A percentile compares a stretch with the other conserved stretches of the same genome.
Evolutionary conservation across 495 filamentous ascomycete species (phyloP).

Genomic region (Wilcoxina mikolae): DNA sequence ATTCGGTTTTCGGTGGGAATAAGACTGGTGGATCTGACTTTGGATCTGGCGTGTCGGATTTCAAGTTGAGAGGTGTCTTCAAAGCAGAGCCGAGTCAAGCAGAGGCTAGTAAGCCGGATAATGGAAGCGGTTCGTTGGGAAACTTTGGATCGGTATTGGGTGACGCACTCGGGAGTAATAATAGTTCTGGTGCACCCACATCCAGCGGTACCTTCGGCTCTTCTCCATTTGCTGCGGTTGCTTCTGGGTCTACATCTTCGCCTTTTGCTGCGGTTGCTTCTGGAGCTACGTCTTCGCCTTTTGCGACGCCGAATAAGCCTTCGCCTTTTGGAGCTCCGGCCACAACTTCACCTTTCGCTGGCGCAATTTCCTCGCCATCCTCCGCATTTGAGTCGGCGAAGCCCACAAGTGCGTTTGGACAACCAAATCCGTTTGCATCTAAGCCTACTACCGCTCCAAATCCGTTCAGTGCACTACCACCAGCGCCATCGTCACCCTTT

Average conservation of each 20-base stretch:
- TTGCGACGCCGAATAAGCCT: slow-evolving; percentile 1
- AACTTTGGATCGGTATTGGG: neutral
- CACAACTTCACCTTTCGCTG: neutral
- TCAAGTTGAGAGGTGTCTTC: neutral
- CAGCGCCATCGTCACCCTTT: too few species aligned
- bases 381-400: neutral
- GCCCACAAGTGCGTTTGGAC: neutral
- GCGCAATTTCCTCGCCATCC: neutral
- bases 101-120: neutral
- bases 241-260: too few species aligned
- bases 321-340: slow-evolving; percentile 21
- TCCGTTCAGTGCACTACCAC: too few species aligned
- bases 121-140: neutral
- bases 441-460: too few species aligned
- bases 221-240: too few species aligned
- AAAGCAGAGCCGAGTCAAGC: neutral
- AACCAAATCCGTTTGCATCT: slow-evolving; percentile 8
- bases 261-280: neutral
- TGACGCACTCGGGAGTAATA: neutral
- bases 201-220: too few species aligned
- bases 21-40: neutral
- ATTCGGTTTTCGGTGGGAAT: neutral
- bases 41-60: neutral
- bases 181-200: too few species aligned
- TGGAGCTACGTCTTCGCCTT: slow-evolving; percentile 6